Percentiles rank a stretch among this genome's conserved stretches.
Evolutionary conservation across 805 yeast genomes (phyloP).

Genomic region (Kurtzmaniella fragi): DNA sequence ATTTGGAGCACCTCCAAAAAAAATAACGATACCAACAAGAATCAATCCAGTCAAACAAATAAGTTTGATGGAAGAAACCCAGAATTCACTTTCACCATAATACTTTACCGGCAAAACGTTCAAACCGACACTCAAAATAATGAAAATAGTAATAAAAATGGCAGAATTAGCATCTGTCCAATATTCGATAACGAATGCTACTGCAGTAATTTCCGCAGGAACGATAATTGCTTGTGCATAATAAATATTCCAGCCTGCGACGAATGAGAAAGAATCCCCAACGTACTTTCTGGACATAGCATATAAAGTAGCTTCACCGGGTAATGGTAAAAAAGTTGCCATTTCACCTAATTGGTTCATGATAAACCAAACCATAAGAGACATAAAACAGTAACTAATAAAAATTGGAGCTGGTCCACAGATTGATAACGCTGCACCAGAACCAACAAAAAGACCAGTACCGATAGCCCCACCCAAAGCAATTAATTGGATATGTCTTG

Average conservation of each 20-base stretch:
- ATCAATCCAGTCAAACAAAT: slow-evolving; percentile 14
- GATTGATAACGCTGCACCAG: slow-evolving; percentile 4
- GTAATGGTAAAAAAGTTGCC: slow-evolving; percentile 14
- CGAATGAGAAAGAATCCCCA: slow-evolving; percentile 12
- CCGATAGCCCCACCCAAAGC: slow-evolving; percentile 21
- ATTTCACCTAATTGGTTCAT: slow-evolving; percentile 14
- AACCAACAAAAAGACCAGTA: slow-evolving; percentile 4
- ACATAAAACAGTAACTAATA: slow-evolving; percentile 15
- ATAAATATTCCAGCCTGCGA: slow-evolving; percentile 16
- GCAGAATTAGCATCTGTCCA: too few species aligned
- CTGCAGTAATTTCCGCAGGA: slow-evolving; percentile 19
- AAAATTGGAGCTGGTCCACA: slow-evolving; percentile 17
- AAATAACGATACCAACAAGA: slow-evolving; percentile 16
- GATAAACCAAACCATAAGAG: slow-evolving; percentile 12
- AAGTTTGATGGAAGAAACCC: slow-evolving; percentile 15
- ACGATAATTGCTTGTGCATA: slow-evolving; percentile 15
- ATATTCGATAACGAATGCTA: slow-evolving; percentile 15
- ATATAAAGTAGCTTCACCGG: too few species aligned
- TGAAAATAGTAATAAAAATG: too few species aligned
- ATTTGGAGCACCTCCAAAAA: slow-evolving; percentile 17
- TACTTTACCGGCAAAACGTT: slow-evolving; percentile 14
- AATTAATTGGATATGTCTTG: too few species aligned
- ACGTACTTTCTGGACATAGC: slow-evolving; percentile 7
- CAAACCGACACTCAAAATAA: slow-evolving; percentile 10
- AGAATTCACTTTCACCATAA: slow-evolving; percentile 19